phyloP scores from a whole-genome alignment of 2,329 filamentous ascomycete species.

The Sporothrix brasiliensis region DNA sequence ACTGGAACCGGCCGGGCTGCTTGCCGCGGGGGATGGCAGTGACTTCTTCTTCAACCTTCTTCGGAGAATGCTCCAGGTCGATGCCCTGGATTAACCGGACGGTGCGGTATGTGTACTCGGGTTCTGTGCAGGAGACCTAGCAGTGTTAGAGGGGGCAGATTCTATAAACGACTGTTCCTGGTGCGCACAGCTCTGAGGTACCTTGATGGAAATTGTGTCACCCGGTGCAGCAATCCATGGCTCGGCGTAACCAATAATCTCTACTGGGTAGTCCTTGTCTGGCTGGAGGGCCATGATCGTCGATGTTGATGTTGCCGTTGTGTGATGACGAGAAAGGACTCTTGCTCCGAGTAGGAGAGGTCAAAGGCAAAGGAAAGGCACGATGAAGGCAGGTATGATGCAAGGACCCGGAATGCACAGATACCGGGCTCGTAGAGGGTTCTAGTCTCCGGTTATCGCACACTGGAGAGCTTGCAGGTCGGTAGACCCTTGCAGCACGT shows the following conservation, averaged over 20 bases:
- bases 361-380: background rate
- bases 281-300: slow-evolving; percentile 5
- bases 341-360: background rate
- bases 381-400: background rate
- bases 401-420: background rate
- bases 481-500: background rate
- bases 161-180: background rate
- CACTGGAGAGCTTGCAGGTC: background rate
- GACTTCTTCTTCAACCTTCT: background rate
- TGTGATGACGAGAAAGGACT: background rate
- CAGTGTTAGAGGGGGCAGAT: background rate
- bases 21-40: background rate
- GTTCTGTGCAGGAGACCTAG: slow-evolving; percentile 4
- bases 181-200: background rate
- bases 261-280: slow-evolving; percentile 1
- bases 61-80: background rate
- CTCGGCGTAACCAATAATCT: slow-evolving; percentile 6
- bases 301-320: background rate
- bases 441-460: background rate
- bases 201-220: background rate
- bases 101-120: slow-evolving; percentile 15
- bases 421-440: background rate
- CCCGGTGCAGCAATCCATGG: slow-evolving; percentile 6
- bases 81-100: background rate
- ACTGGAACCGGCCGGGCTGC: background rate